Conservation (phyloP, 352 stramenopile genomes). For the Elongisporangium anandrum region DNA sequence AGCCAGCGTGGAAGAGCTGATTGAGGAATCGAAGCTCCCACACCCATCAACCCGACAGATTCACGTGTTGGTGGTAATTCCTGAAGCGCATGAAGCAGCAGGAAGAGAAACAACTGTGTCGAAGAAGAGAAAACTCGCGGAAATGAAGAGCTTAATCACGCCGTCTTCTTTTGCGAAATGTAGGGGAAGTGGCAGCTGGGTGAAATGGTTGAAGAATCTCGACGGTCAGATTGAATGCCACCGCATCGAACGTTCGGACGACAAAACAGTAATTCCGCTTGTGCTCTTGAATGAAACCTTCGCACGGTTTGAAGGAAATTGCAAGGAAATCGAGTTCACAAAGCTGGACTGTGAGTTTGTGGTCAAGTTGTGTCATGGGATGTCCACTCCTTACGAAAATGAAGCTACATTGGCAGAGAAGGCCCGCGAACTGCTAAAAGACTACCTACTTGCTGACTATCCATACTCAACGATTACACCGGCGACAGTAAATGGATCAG, state of each 20-base stretch:
- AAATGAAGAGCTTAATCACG: conserved; percentile 16
- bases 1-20: too few species aligned
- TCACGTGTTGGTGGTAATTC: conserved; percentile 6
- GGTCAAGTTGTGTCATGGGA: conserved; percentile 6
- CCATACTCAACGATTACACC: conserved; percentile 8
- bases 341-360: conserved; percentile 18
- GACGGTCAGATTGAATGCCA: conserved; percentile 19
- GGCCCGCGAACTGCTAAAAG: conserved; percentile 11
- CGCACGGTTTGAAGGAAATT: conserved; percentile 17
- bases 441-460: conserved; percentile 13
- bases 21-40: too few species aligned
- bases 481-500: conserved; percentile 11
- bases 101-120: not conserved
- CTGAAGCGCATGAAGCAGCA: not conserved
- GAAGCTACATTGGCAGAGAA: conserved; percentile 13
- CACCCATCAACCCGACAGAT: too few species aligned
- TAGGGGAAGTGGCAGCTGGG: conserved; percentile 14
- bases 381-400: conserved; percentile 17
- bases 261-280: conserved; percentile 10
- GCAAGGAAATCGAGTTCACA: conserved; percentile 15
- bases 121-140: conserved; percentile 20
- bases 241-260: conserved; percentile 10
- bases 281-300: conserved; percentile 23
- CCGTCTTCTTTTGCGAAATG: conserved; percentile 19
- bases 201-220: conserved; percentile 16